Evolutionary conservation across 2,329 filamentous ascomycete species (phyloP), one percentile per base, ranked within the genome.

Genomic region (Trichoderma koningii): DNA sequence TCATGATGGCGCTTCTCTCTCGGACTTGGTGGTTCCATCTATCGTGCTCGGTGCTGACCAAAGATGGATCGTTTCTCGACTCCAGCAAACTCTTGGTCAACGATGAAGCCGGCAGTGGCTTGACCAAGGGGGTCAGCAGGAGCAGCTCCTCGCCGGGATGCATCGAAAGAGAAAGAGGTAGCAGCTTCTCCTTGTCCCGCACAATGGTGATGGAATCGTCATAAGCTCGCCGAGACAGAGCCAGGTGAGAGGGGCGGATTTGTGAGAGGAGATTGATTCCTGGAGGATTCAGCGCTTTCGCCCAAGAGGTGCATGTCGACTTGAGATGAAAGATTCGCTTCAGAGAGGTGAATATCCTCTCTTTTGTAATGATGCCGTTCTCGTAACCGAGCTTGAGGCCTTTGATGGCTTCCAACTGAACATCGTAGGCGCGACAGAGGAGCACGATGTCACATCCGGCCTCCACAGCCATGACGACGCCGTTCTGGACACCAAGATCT

Each of bases 381-480:
- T 97, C 92, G 38, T 97, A 86, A 0, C 93, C 93, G 10, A 96
- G 82, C 73, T 95, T 96, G 55, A 98, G 81, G 0, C 93, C 94
- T 42, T 90, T 91, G 72, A 99, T 91, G 7, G 93, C 94, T 77
- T 98, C 94, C 69, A 95, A 87, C 75, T 98, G 93, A 21, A 94
- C 89, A 44, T 91, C 88, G 70, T 93, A 96, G 6, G 92, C 93
- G 51, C 93, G 88, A 72, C 93, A 98, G 1, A 97, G 85, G 6
- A 97, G 84, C 5, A 97, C 87, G 61, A 98, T 81, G 75, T 99
- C 95, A 74, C 95, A 98, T 15, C 95, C 95, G 38, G 95, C 94
- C 75, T 97, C 95, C 57, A 97, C 91, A 3, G 95, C 95, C 93
- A 97, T 97, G 70, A 98, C 92, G 0, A 94, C 97, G 14, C 95